Evolutionary conservation across 441 rosid genomes (phyloP).

Genomic region (Aquilaria agallochum): DNA sequence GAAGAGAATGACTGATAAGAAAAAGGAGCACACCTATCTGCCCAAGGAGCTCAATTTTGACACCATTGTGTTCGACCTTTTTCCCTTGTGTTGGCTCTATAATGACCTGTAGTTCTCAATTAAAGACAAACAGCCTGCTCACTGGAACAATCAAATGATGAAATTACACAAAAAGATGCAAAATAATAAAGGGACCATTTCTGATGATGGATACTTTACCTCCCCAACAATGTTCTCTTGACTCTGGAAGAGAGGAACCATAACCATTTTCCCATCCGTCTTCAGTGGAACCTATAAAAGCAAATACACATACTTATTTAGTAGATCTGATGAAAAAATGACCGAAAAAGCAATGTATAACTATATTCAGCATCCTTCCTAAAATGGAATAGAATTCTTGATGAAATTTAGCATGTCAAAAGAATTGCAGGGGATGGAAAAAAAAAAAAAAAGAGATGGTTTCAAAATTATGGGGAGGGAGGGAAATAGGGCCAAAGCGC

Average conservation of each 20-base stretch:
- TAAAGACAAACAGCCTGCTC: not conserved
- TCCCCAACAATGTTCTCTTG: conserved; percentile 36
- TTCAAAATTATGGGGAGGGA: not conserved
- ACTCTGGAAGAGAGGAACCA: conserved; percentile 40
- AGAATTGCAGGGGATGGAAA: not conserved
- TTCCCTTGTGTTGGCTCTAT: conserved; percentile 37
- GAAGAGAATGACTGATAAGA: not conserved
- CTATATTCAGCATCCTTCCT: not conserved
- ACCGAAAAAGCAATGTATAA: not conserved
- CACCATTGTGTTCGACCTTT: conserved; percentile 39
- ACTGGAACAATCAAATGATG: not conserved
- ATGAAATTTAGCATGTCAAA: not conserved
- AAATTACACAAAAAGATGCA: conserved; percentile 1
- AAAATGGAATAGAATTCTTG: not conserved
- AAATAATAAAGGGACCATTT: not conserved
- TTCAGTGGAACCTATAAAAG: conserved; percentile 30
- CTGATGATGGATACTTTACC: conserved; percentile 14
- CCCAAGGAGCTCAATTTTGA: conserved; percentile 43
- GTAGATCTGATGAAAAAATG: conserved; percentile 4
- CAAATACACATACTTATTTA: conserved; percentile 3
- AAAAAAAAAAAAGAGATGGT: too few species aligned
- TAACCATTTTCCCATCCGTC: conserved; percentile 35
- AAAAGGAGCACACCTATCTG: conserved; percentile 37
- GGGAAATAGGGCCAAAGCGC: not conserved
- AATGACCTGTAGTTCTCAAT: conserved; percentile 25